phyloP scores from a whole-genome alignment of 768 basidiomycete species.

The Boletus rubescentipes region DNA sequence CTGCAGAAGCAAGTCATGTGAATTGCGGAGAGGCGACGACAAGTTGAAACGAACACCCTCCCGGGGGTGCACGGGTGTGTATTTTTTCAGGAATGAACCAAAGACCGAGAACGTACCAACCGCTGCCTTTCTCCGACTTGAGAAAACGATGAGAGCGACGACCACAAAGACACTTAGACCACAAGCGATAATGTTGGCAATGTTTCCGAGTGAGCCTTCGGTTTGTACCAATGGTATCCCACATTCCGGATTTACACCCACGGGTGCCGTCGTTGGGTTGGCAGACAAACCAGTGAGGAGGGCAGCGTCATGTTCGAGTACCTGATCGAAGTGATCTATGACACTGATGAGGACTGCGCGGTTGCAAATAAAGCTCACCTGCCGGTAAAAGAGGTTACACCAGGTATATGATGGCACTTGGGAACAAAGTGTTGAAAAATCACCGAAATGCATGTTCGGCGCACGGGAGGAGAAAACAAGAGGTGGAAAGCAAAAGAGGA shows the following conservation, averaged over 20 bases:
- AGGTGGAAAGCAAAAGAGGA: background rate
- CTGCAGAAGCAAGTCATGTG: slow-evolving; percentile 31
- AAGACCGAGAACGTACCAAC: slow-evolving; percentile 61
- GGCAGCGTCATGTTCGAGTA: slow-evolving; percentile 34
- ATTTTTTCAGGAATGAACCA: background rate
- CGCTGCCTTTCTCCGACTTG: slow-evolving; percentile 76
- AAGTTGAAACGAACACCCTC: background rate
- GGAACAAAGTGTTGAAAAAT: slow-evolving; percentile 67
- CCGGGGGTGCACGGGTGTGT: background rate
- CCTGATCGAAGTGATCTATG: slow-evolving; percentile 37
- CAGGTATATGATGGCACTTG: slow-evolving; percentile 79
- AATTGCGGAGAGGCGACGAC: background rate
- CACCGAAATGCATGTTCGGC: slow-evolving; percentile 61
- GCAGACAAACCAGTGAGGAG: slow-evolving; percentile 43
- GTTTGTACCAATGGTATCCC: slow-evolving; percentile 65
- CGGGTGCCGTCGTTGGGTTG: slow-evolving; percentile 56
- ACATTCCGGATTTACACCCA: slow-evolving; percentile 82
- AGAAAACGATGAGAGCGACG: slow-evolving; percentile 53
- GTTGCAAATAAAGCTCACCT: slow-evolving; percentile 46
- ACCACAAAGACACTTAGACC: slow-evolving; percentile 67
- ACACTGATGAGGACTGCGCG: background rate
- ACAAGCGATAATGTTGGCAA: slow-evolving; percentile 84
- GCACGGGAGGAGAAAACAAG: background rate
- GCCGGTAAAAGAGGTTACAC: slow-evolving; percentile 94
- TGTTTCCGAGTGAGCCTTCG: slow-evolving; percentile 68